A percentile compares a stretch with the other conserved stretches of the same genome.
phyloP scores from a whole-genome alignment of 345 rosid species.

The Punica granatum region DNA sequence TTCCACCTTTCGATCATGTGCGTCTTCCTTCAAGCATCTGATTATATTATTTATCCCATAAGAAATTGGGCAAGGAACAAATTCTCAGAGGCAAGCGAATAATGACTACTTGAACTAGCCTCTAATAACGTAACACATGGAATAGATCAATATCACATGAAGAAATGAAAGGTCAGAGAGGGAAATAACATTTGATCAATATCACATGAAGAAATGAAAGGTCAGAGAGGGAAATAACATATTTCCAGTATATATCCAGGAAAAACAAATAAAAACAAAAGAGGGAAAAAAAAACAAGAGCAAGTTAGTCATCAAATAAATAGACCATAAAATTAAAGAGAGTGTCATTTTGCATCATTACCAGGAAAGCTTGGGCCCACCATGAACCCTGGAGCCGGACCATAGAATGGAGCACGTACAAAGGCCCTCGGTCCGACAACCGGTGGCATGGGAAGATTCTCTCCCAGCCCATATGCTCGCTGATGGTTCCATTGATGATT shows the following conservation, averaged over 20 bases:
- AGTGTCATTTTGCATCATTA: constrained; percentile 26
- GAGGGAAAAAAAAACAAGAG: background rate
- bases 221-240: too few species aligned
- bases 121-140: background rate
- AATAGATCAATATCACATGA: background rate
- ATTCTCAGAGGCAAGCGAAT: background rate
- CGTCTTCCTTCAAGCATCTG: background rate
- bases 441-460: constrained; percentile 47
- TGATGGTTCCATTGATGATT: constrained; percentile 62
- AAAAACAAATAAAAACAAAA: background rate
- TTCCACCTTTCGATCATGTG: background rate
- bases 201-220: too few species aligned
- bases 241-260: background rate
- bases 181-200: too few species aligned
- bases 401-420: constrained; percentile 49
- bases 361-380: constrained; percentile 74
- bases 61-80: background rate
- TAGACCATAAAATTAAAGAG: background rate
- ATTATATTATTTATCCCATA: background rate
- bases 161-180: background rate
- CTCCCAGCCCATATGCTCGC: constrained; percentile 44
- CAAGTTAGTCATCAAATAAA: background rate
- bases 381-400: constrained; percentile 66
- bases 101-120: background rate
- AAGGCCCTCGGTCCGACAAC: constrained; percentile 63